A percentile compares a stretch with the other conserved stretches of the same genome.
These are phyloP conservation scores for Cladosporium oxysporum DNA, from an alignment of 2,329 filamentous ascomycete species.

Conservation along the genomic window DNA sequence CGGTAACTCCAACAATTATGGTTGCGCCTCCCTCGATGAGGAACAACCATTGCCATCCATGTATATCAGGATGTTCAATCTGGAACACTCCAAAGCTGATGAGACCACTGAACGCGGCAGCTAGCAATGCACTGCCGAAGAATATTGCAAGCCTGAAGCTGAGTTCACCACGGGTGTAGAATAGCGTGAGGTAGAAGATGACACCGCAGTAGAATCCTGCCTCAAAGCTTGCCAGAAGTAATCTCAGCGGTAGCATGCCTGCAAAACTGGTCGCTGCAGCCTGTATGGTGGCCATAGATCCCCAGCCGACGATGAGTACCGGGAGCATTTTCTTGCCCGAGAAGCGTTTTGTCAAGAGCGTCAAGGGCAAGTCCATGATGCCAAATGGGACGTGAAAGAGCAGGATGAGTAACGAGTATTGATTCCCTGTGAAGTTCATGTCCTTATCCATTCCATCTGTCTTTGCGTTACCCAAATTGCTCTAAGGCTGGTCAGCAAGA, in stretches of 20 bases:
- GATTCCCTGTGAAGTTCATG: constrained; percentile 44
- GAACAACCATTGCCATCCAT: constrained; percentile 50
- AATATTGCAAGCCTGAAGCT: constrained; percentile 49
- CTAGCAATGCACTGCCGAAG: constrained; percentile 46
- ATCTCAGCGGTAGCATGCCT: constrained; percentile 51
- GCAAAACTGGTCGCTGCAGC: constrained; percentile 52
- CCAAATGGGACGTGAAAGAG: constrained; percentile 56
- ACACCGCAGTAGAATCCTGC: constrained; percentile 58
- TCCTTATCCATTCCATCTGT: constrained; percentile 53
- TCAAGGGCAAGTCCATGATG: constrained; percentile 52
- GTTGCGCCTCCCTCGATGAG: constrained; percentile 46
- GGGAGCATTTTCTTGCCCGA: constrained; percentile 48
- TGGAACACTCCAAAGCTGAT: constrained; percentile 51
- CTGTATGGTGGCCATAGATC: constrained; percentile 50
- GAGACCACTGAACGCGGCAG: constrained; percentile 44
- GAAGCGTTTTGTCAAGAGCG: constrained; percentile 51
- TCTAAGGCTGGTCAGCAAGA: constrained; percentile 27
- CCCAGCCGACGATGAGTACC: constrained; percentile 51
- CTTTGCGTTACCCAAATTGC: constrained; percentile 54
- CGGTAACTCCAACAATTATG: constrained; percentile 34
- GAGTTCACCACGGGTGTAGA: constrained; percentile 47
- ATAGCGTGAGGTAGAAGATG: constrained; percentile 57
- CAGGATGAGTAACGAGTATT: constrained; percentile 50
- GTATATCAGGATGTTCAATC: constrained; percentile 48
- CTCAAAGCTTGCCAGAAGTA: constrained; percentile 53